phyloP scores from a whole-genome alignment of 371 early-diverging fungal genomes.

The Mucor piriformis region DNA sequence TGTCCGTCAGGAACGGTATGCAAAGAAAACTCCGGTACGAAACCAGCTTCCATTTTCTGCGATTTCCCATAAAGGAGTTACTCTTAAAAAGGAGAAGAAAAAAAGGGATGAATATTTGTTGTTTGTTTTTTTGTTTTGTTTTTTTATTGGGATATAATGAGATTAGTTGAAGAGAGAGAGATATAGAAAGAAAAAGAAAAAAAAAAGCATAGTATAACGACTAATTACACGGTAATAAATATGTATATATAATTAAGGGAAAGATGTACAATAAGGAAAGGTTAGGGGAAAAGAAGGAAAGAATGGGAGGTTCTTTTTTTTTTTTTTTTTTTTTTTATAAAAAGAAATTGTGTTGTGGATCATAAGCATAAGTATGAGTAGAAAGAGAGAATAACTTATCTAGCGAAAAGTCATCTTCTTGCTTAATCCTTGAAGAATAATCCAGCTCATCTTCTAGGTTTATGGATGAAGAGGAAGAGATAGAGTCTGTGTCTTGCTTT shows the following conservation, averaged over 20 bases:
- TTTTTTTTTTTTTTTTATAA: conserved; percentile 2
- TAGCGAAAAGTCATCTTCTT: conserved; percentile 1
- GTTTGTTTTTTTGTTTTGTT: neutral
- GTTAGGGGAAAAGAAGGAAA: neutral
- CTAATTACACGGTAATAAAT: neutral
- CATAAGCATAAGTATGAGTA: neutral
- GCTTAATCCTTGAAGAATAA: neutral
- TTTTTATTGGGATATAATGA: neutral
- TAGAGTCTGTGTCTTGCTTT: conserved; percentile 11
- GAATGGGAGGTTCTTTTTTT: no score
- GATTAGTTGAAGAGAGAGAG: neutral
- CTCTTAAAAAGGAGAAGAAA: no score
- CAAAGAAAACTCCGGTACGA: conserved; percentile 10
- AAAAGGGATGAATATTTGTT: no score
- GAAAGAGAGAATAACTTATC: neutral
- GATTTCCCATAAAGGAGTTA: conserved; percentile 18
- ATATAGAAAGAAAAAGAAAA: no score
- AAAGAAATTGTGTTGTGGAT: conserved; percentile 8
- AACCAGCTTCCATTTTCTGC: conserved; percentile 19
- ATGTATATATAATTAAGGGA: neutral
- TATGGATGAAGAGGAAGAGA: conserved; percentile 2
- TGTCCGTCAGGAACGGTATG: conserved; percentile 21
- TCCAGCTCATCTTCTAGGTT: conserved; percentile 5
- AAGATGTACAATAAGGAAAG: no score
- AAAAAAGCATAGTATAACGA: neutral